phyloP scores from a whole-genome alignment of 2,329 filamentous ascomycete genomes.

The Hortaea werneckii region DNA sequence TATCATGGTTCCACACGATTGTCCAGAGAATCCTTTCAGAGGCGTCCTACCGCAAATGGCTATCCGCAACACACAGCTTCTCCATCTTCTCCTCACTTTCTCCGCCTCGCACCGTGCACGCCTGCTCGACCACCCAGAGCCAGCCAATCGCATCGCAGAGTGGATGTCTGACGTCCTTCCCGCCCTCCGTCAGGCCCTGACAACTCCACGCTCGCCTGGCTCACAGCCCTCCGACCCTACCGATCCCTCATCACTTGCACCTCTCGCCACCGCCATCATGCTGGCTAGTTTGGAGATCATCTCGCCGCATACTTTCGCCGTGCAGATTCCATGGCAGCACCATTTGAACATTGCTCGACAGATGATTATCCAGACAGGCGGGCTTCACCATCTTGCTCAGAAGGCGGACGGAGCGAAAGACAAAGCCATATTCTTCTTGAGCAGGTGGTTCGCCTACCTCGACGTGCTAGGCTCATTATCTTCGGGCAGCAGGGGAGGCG shows the following conservation, averaged over 20 bases:
- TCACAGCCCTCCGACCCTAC: constrained; percentile 25
- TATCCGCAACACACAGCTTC: constrained; percentile 56
- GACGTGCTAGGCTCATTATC: constrained; percentile 66
- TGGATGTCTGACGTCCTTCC: constrained; percentile 76
- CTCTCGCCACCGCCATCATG: constrained; percentile 75
- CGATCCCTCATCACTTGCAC: constrained; percentile 58
- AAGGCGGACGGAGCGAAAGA: constrained; percentile 33
- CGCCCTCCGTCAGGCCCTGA: constrained; percentile 55
- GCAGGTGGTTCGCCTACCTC: constrained; percentile 74
- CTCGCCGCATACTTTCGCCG: constrained; percentile 69
- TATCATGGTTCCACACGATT: constrained; percentile 53
- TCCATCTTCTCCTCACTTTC: constrained; percentile 70
- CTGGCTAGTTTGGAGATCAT: constrained; percentile 75
- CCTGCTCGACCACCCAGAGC: constrained; percentile 62
- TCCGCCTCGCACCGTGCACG: constrained; percentile 75
- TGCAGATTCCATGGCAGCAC: constrained; percentile 70
- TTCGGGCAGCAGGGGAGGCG: constrained; percentile 36
- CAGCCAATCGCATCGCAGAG: constrained; percentile 63
- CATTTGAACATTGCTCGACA: constrained; percentile 67
- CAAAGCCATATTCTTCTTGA: constrained; percentile 61
- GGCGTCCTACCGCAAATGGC: constrained; percentile 57
- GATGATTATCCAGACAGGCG: constrained; percentile 59
- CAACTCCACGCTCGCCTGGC: constrained; percentile 16
- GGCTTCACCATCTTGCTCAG: constrained; percentile 38
- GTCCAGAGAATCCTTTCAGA: constrained; percentile 50